Percentiles rank a stretch among this genome's conserved stretches.
These are phyloP conservation scores for Silene vulgaris DNA, from an alignment of 179 eudicot genomes.

Conservation along the genomic window DNA sequence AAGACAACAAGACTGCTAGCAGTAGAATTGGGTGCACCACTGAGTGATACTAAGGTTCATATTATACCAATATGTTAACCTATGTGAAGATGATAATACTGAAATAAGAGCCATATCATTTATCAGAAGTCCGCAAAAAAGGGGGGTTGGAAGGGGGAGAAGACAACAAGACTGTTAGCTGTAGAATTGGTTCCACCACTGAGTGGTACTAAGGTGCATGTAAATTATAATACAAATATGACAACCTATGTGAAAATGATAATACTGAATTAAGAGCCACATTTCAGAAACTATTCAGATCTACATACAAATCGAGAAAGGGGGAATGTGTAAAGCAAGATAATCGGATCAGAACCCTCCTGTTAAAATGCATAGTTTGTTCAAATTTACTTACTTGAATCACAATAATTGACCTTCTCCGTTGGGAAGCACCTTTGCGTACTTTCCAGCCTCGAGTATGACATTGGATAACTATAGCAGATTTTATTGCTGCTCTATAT, in stretches of 20 bases:
- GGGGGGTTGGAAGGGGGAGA: background rate
- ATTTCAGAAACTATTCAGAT: background rate
- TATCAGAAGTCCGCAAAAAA: background rate
- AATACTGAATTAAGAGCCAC: background rate
- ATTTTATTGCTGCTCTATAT: slow-evolving; percentile 34
- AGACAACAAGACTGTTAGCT: background rate
- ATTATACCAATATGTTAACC: background rate
- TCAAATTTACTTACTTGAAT: slow-evolving; percentile 59
- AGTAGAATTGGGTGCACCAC: background rate
- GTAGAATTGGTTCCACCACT: background rate
- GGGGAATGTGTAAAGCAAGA: background rate
- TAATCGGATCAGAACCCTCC: background rate
- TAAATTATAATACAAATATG: too few species aligned
- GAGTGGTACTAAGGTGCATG: background rate
- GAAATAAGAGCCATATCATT: background rate
- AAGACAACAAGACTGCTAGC: background rate
- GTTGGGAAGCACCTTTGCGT: slow-evolving; percentile 34
- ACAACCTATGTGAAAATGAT: background rate
- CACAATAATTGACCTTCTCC: slow-evolving; percentile 28
- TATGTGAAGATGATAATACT: background rate
- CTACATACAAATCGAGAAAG: background rate
- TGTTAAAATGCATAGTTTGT: background rate
- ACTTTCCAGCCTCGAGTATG: slow-evolving; percentile 64
- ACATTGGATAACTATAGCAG: slow-evolving; percentile 62
- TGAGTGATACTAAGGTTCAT: background rate